Base-by-base conservation (phyloP, 176 grass and related monocot species). In the Chrysopogon serrulatus region DNA sequence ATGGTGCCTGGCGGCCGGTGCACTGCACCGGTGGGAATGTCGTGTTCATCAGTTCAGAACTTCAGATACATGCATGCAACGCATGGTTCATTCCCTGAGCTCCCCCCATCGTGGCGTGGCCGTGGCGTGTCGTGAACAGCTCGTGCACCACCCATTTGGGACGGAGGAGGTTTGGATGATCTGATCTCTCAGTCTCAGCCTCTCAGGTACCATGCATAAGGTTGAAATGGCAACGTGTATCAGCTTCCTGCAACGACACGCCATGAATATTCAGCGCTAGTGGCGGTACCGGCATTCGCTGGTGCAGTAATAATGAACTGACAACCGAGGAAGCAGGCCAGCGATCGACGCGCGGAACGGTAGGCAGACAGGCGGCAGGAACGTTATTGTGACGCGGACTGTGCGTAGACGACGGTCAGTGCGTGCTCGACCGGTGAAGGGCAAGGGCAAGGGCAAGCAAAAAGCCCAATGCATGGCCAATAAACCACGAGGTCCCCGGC, bases 311-410 rank as follows among this genome's bases (percentile, higher is more conserved):
- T n/a, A n/a, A 30, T 63, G 5, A n/a, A 2, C 18, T 8, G 6
- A 8, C 48, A 24, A 36, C 12, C 16, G 31, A 21, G 31, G 4
- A 33, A 1, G 44, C 72, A 51, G 71, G 4, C 42, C 26, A 26
- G 26, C 44, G 71, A 18, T 19, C 8, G 43, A 74, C 9, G 19
- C 43, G 40, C 26, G 1, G 16, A 10, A 59, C 32, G n/a, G 59
- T 56, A 23, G 39, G 51, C 48, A 31, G 36, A 66, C 4, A 32
- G 11, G 67, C 59, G 10, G 74, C 77, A 74, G 57, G 57, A 3
- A 15, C 45, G 35, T 87, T 64, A 86, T 53, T 72, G 76, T 13
- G 84, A 86, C 68, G 28, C 0, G 57, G 77, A 82, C 79, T 13
- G 19, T 8, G 17, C 34, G 34, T 17, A 26, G 54, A 34, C 83